Percentiles rank a stretch among this genome's conserved stretches.
These are phyloP conservation scores for Zygosaccharomyces bisporus DNA, from an alignment of 805 yeast species.

Conservation along the genomic window DNA sequence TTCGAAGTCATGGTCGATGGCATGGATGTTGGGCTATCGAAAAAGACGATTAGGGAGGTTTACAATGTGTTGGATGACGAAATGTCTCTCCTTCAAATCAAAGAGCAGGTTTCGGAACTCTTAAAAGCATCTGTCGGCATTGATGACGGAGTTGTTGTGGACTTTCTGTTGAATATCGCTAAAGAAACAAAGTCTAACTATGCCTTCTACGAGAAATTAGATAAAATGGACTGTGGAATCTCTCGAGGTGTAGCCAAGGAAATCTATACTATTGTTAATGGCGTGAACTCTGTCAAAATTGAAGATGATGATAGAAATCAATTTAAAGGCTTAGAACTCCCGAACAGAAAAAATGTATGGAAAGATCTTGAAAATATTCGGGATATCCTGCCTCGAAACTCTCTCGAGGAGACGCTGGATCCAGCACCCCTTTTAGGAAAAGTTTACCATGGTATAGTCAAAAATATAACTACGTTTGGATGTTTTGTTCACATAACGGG, in stretches of 20 bases:
- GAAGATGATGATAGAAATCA: slow-evolving; percentile 13
- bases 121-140: slow-evolving; percentile 17
- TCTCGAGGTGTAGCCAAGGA: slow-evolving; percentile 8
- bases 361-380: slow-evolving; percentile 15
- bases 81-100: slow-evolving; percentile 2
- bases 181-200: slow-evolving; percentile 11
- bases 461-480: slow-evolving; percentile 63
- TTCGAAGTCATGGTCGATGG: slow-evolving; percentile 40
- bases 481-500: slow-evolving; percentile 63
- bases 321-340: slow-evolving; percentile 11
- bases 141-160: slow-evolving; percentile 24
- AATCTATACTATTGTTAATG: slow-evolving; percentile 10
- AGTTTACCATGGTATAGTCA: slow-evolving; percentile 59
- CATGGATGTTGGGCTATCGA: slow-evolving; percentile 41
- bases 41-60: slow-evolving; percentile 14
- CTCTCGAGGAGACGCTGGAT: slow-evolving; percentile 21
- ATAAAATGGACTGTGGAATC: slow-evolving; percentile 28
- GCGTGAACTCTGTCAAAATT: not conserved
- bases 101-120: slow-evolving; percentile 13
- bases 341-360: slow-evolving; percentile 23
- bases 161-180: slow-evolving; percentile 24
- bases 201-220: slow-evolving; percentile 15
- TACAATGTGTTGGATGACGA: slow-evolving; percentile 10
- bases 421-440: slow-evolving; percentile 40
- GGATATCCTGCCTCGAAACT: slow-evolving; percentile 17